Conservation (phyloP, 208 protist genomes). For the Histomonas meleagridis region DNA sequence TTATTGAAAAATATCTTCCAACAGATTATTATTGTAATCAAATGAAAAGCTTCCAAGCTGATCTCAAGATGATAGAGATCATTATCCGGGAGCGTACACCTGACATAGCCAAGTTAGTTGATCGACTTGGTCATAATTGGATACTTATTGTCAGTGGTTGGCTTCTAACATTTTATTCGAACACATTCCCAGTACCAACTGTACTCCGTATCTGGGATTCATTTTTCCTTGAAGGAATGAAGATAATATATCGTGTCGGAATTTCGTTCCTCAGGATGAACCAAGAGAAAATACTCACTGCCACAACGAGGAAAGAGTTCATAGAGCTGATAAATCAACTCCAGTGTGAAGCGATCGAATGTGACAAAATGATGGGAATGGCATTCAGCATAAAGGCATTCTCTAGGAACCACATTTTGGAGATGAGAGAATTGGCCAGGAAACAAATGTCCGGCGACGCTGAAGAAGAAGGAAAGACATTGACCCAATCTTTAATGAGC, state of each 20-base stretch:
- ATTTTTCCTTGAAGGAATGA: slow-evolving; percentile 20
- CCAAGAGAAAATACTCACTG: neutral
- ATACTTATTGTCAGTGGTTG: neutral
- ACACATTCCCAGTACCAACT: neutral
- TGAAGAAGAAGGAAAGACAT: no score
- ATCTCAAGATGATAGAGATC: slow-evolving; percentile 12
- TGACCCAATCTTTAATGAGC: no score
- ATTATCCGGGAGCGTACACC: slow-evolving; percentile 5
- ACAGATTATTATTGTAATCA: slow-evolving; percentile 36
- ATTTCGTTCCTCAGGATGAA: slow-evolving; percentile 40
- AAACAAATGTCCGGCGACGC: no score
- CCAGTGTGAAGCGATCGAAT: neutral
- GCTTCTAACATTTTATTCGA: slow-evolving; percentile 12
- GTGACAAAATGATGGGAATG: neutral
- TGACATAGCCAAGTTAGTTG: slow-evolving; percentile 21
- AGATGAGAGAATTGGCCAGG: neutral
- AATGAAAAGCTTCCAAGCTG: slow-evolving; percentile 35
- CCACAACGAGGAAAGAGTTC: neutral
- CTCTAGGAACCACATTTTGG: neutral
- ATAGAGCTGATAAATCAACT: neutral
- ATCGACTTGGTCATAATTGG: slow-evolving; percentile 23
- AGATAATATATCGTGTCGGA: slow-evolving; percentile 41
- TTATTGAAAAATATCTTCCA: slow-evolving; percentile 49
- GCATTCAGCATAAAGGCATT: neutral
- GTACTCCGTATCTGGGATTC: slow-evolving; percentile 19